Evolutionary conservation across 306 rosid genomes (phyloP).

Genomic region (Medicago lupulina): DNA sequence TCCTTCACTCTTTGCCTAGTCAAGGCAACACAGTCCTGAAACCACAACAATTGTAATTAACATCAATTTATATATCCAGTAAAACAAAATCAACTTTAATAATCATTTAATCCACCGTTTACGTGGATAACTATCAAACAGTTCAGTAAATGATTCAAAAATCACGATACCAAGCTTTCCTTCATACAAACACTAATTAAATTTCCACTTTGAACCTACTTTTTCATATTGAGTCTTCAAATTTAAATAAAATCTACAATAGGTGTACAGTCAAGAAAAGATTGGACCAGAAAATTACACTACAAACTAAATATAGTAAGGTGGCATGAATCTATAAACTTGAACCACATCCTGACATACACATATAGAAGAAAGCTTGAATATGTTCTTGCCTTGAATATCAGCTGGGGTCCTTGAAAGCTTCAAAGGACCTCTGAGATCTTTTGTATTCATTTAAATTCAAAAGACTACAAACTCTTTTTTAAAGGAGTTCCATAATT

Average conservation of each 20-base stretch:
- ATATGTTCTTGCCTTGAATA: neutral
- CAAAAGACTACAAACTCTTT: neutral
- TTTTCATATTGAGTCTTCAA: slow-evolving; percentile 3
- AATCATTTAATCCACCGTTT: slow-evolving; percentile 34
- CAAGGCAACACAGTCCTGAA: slow-evolving; percentile 85
- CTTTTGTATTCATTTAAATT: slow-evolving; percentile 12
- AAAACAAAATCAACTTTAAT: neutral
- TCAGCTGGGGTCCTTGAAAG: slow-evolving; percentile 4
- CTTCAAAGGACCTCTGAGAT: neutral
- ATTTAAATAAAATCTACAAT: neutral
- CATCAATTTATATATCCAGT: neutral
- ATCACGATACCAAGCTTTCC: neutral
- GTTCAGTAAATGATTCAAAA: neutral
- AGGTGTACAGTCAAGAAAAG: neutral
- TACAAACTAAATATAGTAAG: neutral
- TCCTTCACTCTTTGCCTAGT: slow-evolving; percentile 80
- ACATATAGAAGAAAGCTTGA: neutral
- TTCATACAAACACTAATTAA: neutral
- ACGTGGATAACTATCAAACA: neutral
- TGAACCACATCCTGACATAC: neutral
- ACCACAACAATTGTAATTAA: slow-evolving; percentile 38
- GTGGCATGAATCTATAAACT: neutral
- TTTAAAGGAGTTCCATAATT: no score
- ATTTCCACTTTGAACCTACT: slow-evolving; percentile 12
- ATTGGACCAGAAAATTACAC: slow-evolving; percentile 24